These are phyloP conservation scores for Polytrichum formosum DNA, from an alignment of 225 moss, liverwort and hornwort species.

Conservation along the genomic window DNA sequence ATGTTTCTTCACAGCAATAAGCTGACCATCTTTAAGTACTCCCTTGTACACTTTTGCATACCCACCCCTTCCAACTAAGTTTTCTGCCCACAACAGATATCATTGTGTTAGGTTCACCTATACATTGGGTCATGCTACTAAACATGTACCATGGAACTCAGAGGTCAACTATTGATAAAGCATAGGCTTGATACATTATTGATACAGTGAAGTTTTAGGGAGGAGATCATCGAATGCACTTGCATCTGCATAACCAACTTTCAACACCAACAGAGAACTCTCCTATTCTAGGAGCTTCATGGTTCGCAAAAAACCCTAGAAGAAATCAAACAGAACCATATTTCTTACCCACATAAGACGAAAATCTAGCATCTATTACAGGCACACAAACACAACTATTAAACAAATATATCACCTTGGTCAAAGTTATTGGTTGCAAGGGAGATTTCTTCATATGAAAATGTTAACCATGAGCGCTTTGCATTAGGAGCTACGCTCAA, in stretches of 20 bases:
- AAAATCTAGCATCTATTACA: too few species aligned
- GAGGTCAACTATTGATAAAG: not conserved
- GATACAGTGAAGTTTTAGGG: too few species aligned
- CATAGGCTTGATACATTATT: too few species aligned
- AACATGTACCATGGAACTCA: not conserved
- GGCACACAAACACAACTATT: too few species aligned
- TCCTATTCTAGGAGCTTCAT: too few species aligned
- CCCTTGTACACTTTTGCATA: conserved; percentile 89
- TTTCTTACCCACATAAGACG: too few species aligned
- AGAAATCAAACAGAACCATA: too few species aligned
- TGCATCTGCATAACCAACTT: too few species aligned
- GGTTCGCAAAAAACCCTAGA: too few species aligned
- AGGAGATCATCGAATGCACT: too few species aligned
- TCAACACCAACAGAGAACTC: too few species aligned
- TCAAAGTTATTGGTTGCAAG: conserved; percentile 75
- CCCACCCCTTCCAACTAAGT: conserved; percentile 91
- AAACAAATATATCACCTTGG: conserved; percentile 28
- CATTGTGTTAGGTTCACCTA: not conserved
- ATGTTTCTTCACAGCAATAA: conserved; percentile 93
- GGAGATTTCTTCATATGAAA: conserved; percentile 67
- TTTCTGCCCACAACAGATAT: conserved; percentile 40
- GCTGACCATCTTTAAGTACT: conserved; percentile 51
- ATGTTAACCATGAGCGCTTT: conserved; percentile 85
- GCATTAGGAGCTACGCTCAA: conserved; percentile 44
- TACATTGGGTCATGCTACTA: not conserved